Evolutionary conservation across 306 rosid genomes (phyloP), one percentile per base, ranked within the genome.

Genomic region (Pyrus betulifolia): DNA sequence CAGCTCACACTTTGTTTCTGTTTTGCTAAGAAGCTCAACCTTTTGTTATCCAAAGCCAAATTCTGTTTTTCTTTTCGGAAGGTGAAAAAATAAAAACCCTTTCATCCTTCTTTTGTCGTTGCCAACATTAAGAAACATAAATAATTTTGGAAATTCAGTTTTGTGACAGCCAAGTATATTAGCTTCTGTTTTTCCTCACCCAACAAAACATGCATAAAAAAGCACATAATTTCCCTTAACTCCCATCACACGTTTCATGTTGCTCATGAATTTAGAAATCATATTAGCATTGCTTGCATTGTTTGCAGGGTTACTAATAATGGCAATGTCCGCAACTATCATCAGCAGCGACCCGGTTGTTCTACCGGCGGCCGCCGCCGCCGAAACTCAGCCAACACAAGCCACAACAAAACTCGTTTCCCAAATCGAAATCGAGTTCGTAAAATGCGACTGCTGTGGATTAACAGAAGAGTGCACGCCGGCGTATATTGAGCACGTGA

Each of bases 401-500:
- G 62, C 83, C 27, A 45, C 83, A 23, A 87, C 55, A 49, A 49
- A 66, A 59, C 77, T 88, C 74, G 82, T 74, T 64, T 49, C 84
- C 28, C 88, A 82, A 51, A 74, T 27, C 4, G 98, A 94, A 66
- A 88, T 88, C 45, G 95, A 94, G 76, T 92, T 88, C 51, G 98
- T 89, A 2, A 77, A 80, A 49, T 94, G 98, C 80, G 97, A 92
- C 9, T 92, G 98, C 74, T 94, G 98, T 84, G 96, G 97, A 8
- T 87, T 94, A 33, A 87, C 88, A 38, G 98, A 94, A 84, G 98
- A 94, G 83, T 94, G 98, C 85, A 92, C 98, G 3, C 92, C 85
- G 14, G 93, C 88, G 8, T 94, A 94, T 71, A 92, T 92, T 78
- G 88, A 85, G 60, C 84, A 89, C 71, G 79, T 94, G 81, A 86